Percentiles rank a stretch among this genome's conserved stretches.
Conservation (phyloP, 2,329 filamentous ascomycete genomes). For the Verticillium albo-atrum region DNA sequence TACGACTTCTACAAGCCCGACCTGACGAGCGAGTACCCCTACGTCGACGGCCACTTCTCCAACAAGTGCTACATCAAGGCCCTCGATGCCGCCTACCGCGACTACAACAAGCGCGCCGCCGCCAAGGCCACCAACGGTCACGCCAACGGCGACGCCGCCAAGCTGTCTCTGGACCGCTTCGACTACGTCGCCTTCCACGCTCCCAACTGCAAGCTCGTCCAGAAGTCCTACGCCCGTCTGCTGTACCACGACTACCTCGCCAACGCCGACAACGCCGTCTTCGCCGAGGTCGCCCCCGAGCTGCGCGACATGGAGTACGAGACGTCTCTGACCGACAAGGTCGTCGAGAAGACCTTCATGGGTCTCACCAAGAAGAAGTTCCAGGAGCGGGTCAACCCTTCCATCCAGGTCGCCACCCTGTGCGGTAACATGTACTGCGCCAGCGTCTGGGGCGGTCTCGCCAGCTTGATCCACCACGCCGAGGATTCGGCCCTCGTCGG, state of each 20-base stretch:
- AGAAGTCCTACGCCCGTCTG: slow-evolving; percentile 79
- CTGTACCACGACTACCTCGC: slow-evolving; percentile 82
- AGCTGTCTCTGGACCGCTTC: slow-evolving; percentile 72
- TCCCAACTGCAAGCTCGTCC: slow-evolving; percentile 81
- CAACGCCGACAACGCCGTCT: slow-evolving; percentile 62
- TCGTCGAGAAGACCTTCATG: slow-evolving; percentile 85
- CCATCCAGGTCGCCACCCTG: slow-evolving; percentile 71
- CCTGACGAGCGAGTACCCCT: slow-evolving; percentile 80
- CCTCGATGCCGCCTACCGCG: slow-evolving; percentile 75
- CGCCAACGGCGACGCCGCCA: slow-evolving; percentile 43
- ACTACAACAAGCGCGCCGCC: slow-evolving; percentile 76
- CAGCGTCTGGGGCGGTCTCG: slow-evolving; percentile 74
- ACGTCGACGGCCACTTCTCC: slow-evolving; percentile 81
- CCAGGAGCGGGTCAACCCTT: slow-evolving; percentile 69
- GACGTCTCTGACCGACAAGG: slow-evolving; percentile 75
- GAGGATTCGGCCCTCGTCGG: slow-evolving; percentile 59
- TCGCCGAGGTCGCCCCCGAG: slow-evolving; percentile 72
- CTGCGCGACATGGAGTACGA: slow-evolving; percentile 74
- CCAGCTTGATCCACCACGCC: slow-evolving; percentile 62
- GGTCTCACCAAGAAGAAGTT: slow-evolving; percentile 78
- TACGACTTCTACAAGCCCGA: slow-evolving; percentile 93
- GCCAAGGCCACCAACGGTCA: slow-evolving; percentile 54
- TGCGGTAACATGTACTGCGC: slow-evolving; percentile 67
- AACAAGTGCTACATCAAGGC: slow-evolving; percentile 78
- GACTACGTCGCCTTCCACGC: slow-evolving; percentile 82